phyloP scores from a whole-genome alignment of 306 rosid genomes.

The Prosopis cineraria region DNA sequence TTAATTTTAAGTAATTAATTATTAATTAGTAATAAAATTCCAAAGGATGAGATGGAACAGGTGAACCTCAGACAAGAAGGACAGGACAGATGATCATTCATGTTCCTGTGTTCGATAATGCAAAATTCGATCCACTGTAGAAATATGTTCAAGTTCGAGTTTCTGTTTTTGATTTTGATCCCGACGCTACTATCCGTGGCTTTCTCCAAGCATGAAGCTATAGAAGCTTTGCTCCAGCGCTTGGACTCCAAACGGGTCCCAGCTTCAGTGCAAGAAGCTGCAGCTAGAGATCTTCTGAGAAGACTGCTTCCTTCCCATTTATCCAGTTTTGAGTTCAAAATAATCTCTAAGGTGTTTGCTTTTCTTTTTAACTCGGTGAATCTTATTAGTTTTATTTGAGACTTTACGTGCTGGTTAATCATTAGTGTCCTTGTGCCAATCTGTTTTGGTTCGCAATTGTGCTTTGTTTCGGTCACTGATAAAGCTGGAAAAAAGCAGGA shows the following conservation, averaged over 20 bases:
- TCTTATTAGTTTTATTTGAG: conserved; percentile 7
- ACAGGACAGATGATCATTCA: background rate
- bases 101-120: background rate
- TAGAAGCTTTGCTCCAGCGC: conserved; percentile 62
- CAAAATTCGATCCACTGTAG: conserved; percentile 13
- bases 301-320: conserved; percentile 77
- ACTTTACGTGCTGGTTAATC: background rate
- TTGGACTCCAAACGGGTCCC: conserved; percentile 64
- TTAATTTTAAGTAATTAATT: too few species aligned
- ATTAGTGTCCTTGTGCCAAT: too few species aligned
- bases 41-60: background rate
- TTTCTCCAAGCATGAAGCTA: conserved; percentile 51
- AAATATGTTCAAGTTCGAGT: conserved; percentile 49
- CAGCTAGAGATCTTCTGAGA: conserved; percentile 60
- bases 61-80: background rate
- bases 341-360: conserved; percentile 61
- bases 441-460: too few species aligned
- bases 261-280: conserved; percentile 79
- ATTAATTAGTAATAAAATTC: background rate
- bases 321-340: conserved; percentile 63
- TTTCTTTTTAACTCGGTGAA: background rate
- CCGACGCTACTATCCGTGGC: conserved; percentile 37
- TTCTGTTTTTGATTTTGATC: conserved; percentile 47
- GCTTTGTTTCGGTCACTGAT: background rate
- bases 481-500: background rate